Percentiles rank a stretch among this genome's conserved stretches.
phyloP scores from a whole-genome alignment of 441 rosid species.

The Brassica hybrid region DNA sequence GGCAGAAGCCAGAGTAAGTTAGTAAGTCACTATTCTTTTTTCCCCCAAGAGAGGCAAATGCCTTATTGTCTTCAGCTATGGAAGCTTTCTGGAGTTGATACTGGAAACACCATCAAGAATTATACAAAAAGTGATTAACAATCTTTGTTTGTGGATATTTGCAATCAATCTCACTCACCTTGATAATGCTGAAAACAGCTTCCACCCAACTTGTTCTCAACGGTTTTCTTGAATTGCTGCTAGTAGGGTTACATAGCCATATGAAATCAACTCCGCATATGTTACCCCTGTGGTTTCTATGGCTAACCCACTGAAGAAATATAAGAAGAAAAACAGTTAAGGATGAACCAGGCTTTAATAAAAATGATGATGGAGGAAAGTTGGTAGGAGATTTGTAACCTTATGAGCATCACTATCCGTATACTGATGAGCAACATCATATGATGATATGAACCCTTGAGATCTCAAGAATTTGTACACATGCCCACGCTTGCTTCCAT shows the following conservation, averaged over 20 bases:
- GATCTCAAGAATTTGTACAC: too few relatives aligned
- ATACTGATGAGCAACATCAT: too few relatives aligned
- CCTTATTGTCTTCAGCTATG: conserved; percentile 53
- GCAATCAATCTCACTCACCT: conserved; percentile 51
- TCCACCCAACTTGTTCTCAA: too few relatives aligned
- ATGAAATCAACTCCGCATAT: too few relatives aligned
- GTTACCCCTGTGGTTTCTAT: too few relatives aligned
- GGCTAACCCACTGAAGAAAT: conserved; percentile 68
- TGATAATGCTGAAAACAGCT: conserved; percentile 80
- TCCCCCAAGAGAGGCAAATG: conserved; percentile 67
- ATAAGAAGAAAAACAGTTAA: conserved; percentile 19
- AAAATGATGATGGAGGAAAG: conserved; percentile 16
- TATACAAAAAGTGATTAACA: neutral
- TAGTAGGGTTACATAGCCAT: too few relatives aligned
- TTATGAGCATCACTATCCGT: conserved; percentile 86
- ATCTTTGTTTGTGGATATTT: neutral
- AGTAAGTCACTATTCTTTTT: conserved; percentile 54
- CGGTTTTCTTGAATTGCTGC: too few relatives aligned
- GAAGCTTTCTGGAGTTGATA: conserved; percentile 68
- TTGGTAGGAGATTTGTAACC: conserved; percentile 48
- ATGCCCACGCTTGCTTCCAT: too few relatives aligned
- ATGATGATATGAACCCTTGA: too few relatives aligned
- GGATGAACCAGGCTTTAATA: conserved; percentile 13
- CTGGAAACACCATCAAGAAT: conserved; percentile 48
- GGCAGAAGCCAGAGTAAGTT: conserved; percentile 71